Evolutionary conservation across 169 alveolate genomes (phyloP), one percentile per base, ranked within the genome.

Genomic region (Plasmodium sp.): DNA sequence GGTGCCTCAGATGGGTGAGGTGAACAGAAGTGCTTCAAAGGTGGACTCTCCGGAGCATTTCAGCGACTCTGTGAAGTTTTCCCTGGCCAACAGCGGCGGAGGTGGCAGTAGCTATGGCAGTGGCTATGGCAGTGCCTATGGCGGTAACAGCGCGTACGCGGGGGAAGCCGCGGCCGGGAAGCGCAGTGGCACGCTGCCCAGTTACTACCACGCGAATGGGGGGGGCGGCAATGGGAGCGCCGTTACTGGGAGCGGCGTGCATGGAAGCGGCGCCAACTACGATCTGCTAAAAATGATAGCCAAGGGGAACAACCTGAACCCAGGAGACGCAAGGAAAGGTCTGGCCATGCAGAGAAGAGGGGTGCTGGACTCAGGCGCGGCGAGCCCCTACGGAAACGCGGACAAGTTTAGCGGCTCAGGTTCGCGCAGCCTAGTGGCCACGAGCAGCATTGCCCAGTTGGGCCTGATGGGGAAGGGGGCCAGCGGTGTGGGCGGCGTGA

Each of bases 321-420:
- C n/a, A 45, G 71, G 41, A 27, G 90, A 86, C 34, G 80, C 72
- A 4, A 80, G 51, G 41, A 90, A 90, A 22, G 51, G 18, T 14
- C 41, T 67, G 39, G 5, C 16, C n/a, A 31, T 67, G 77, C 77
- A 67, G 43, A 67, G 77, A 67, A 16, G 77, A 31, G 77, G 39
- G 7, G 41, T 67, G 3, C n/a, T 10, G 0, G 77, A 67, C 39
- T 18, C 39, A 18, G n/a, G 39, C n/a, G 18, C 39, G 27, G 14
- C 43, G n/a, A 67, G 0, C 39, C 16, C 77, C 14, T 22, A 67
- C 39, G 77, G 77, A 6, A 67, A 67, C 2, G 0, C 39, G n/a
- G 77, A 67, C 43, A 67, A 67, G 4, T 0, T 67, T 31, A 67
- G 5, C 27, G 14, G 41, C 77, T 22, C 77, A 67, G 39, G 39